Base-by-base conservation (phyloP, 768 basidiomycete genomes). In the Kwoniella shandongensis region DNA sequence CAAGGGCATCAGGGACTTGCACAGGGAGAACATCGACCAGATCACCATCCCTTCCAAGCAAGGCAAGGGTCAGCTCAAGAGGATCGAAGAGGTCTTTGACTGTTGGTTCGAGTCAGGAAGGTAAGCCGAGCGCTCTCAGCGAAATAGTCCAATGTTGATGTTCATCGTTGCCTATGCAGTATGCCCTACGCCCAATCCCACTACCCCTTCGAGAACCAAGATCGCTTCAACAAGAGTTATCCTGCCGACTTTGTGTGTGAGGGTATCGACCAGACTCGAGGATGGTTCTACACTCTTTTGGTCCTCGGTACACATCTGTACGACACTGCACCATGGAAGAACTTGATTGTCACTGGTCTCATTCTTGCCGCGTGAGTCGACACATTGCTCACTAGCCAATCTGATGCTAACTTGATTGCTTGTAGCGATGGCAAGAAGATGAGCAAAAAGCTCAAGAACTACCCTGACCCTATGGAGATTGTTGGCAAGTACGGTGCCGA, bases 61-160 rank as follows among this genome's bases (percentile, higher is more conserved):
- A 74, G 94, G 93, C 50, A 93, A 90, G 67, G 94, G 94, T 15
- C 77, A 78, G 11, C 79, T 99, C 22, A 89, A 83, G 77, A 86
- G 96, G 46, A 82, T 97, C n/a, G 90, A 96, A 58, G 96, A 98
- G 76, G 91, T 99, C 35, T 98, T 99, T 73, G 96, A 99, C 74
- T 99, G 96, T 72, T 99, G 96, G 96, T 99, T 99, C 73, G 96
- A 99, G 79, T 98, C 94, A 3, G 96, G 96, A 79, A 91, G 89
- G 91, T 91, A 63, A 60, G 83, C 66, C 32, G 2, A n/a, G n/a
- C n/a, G n/a, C n/a, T n/a, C n/a, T n/a, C n/a, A n/a, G n/a, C n/a
- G n/a, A n/a, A n/a, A n/a, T n/a, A 6, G 23, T 26, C n/a, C n/a
- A n/a, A n/a, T n/a, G n/a, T n/a, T n/a, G n/a, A n/a, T n/a, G n/a